A percentile compares a stretch with the other conserved stretches of the same genome.
These are phyloP conservation scores for Pichia sp. DNA, from an alignment of 1,139 yeast genomes.

Conservation along the genomic window DNA sequence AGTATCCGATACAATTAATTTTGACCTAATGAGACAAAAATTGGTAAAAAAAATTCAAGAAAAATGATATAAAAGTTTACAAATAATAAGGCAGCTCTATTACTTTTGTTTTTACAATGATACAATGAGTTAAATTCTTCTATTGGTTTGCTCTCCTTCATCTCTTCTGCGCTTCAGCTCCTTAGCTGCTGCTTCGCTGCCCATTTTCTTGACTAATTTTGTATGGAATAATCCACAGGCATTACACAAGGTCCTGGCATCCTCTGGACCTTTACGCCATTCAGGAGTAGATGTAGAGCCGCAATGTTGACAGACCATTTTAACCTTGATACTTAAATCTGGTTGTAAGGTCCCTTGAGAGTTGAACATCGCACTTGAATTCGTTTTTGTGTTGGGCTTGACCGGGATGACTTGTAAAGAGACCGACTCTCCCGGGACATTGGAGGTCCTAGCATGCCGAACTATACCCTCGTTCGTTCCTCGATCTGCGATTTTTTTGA, in stretches of 20 bases:
- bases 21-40: neutral
- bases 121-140: constrained; percentile 19
- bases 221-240: constrained; percentile 81
- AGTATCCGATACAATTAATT: neutral
- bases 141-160: constrained; percentile 28
- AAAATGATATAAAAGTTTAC: neutral
- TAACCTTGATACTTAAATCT: constrained; percentile 30
- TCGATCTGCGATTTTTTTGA: neutral
- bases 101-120: neutral
- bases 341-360: constrained; percentile 32
- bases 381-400: constrained; percentile 20
- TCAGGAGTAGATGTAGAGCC: constrained; percentile 77
- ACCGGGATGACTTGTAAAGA: constrained; percentile 29
- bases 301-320: constrained; percentile 47
- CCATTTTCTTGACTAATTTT: constrained; percentile 57
- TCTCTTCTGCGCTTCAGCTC: constrained; percentile 28
- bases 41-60: neutral
- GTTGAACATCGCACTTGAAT: constrained; percentile 16
- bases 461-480: neutral
- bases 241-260: constrained; percentile 68
- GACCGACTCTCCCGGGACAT: constrained; percentile 26
- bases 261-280: constrained; percentile 81
- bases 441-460: constrained; percentile 5
- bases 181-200: constrained; percentile 36
- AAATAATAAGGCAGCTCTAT: neutral